Percentiles rank a stretch among this genome's conserved stretches.
These are phyloP conservation scores for Plantago major DNA, from an alignment of 257 asterid species.

Conservation along the genomic window DNA sequence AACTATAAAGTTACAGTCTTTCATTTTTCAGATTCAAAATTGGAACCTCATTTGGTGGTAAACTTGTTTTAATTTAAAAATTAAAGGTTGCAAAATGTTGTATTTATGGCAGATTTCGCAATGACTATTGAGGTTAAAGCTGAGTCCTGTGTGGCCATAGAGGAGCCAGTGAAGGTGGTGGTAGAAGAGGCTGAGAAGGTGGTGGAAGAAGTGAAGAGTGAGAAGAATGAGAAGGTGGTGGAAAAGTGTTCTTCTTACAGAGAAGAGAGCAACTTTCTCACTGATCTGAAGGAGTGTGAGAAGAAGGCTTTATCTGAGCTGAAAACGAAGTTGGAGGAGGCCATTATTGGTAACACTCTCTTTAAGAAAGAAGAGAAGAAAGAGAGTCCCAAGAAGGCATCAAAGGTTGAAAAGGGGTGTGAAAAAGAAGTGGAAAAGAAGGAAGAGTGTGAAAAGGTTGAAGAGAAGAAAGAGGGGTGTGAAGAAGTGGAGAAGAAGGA, in stretches of 20 bases:
- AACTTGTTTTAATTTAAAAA: neutral
- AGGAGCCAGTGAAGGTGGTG: constrained; percentile 29
- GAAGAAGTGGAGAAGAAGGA: constrained; percentile 15
- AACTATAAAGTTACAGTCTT: neutral
- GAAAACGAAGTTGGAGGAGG: constrained; percentile 58
- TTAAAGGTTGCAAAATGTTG: neutral
- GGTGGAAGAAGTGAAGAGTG: constrained; percentile 33
- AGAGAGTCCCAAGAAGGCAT: constrained; percentile 5
- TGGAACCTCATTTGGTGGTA: neutral
- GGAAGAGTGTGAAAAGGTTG: neutral
- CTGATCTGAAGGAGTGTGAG: constrained; percentile 66
- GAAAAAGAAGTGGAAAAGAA: constrained; percentile 16
- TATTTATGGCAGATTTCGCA: constrained; percentile 7
- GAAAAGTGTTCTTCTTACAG: constrained; percentile 72
- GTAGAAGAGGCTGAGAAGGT: constrained; percentile 25
- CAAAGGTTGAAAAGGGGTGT: constrained; percentile 10
- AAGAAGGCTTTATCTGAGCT: constrained; percentile 58
- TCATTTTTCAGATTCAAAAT: neutral
- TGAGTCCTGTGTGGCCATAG: constrained; percentile 39
- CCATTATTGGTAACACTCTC: constrained; percentile 50
- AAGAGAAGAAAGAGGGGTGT: constrained; percentile 17
- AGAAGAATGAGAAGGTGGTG: constrained; percentile 33
- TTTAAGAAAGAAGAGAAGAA: constrained; percentile 35
- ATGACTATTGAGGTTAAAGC: constrained; percentile 63
- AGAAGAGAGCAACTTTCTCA: constrained; percentile 65